Conservation (phyloP, 495 filamentous ascomycete genomes). For the Penicillium roqueforti region DNA sequence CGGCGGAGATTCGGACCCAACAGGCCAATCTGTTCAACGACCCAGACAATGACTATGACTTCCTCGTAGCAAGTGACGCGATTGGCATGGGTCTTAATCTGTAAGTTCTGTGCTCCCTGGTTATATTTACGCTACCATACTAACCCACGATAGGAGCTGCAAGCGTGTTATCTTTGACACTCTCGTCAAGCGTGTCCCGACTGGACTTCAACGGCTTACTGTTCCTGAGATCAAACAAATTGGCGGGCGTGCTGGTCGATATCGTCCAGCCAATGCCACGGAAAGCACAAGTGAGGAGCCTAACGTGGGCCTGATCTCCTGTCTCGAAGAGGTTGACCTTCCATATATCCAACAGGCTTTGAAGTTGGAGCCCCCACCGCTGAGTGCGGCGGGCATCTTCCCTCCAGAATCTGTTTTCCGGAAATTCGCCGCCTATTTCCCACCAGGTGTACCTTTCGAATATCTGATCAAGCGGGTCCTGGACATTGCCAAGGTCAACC, state of each 20-base stretch:
- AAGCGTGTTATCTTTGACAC: slow-evolving; percentile 88
- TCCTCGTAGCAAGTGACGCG: slow-evolving; percentile 88
- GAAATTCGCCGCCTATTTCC: slow-evolving; percentile 73
- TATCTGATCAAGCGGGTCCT: slow-evolving; percentile 70
- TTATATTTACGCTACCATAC: background rate
- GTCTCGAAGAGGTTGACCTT: slow-evolving; percentile 68
- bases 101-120: slow-evolving; percentile 33
- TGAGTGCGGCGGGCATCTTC: slow-evolving; percentile 69
- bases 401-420: slow-evolving; percentile 63
- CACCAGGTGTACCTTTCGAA: slow-evolving; percentile 66
- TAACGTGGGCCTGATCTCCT: slow-evolving; percentile 72
- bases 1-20: slow-evolving; percentile 85
- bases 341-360: slow-evolving; percentile 58
- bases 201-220: slow-evolving; percentile 45
- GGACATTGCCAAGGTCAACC: slow-evolving; percentile 55
- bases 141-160: slow-evolving; percentile 57
- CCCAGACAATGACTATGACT: slow-evolving; percentile 89
- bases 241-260: slow-evolving; percentile 87
- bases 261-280: slow-evolving; percentile 59
- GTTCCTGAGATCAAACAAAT: slow-evolving; percentile 92
- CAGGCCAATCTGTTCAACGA: slow-evolving; percentile 94
- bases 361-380: slow-evolving; percentile 54
- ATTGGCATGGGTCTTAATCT: slow-evolving; percentile 98
- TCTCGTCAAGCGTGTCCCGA: slow-evolving; percentile 60
- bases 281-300: slow-evolving; percentile 21